A percentile compares a stretch with the other conserved stretches of the same genome.
Conservation (phyloP, 805 yeast species). For the Tetrapisispora taiwanensis region DNA sequence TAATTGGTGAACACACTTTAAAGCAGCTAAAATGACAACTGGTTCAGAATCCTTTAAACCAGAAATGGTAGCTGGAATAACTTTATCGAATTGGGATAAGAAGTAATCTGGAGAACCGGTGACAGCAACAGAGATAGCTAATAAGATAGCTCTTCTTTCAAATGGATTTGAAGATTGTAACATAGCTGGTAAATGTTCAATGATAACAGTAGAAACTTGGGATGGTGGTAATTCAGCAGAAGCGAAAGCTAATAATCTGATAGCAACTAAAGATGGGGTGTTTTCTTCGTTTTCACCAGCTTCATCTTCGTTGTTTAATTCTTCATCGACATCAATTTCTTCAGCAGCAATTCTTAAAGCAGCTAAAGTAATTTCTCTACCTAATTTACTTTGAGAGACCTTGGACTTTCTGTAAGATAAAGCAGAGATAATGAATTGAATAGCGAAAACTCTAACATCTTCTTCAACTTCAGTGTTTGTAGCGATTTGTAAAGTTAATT, state of each 20-base stretch:
- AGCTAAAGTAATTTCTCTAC: slow-evolving; percentile 64
- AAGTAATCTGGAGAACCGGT: slow-evolving; percentile 93
- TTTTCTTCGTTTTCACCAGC: slow-evolving; percentile 91
- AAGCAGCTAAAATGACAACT: slow-evolving; percentile 75
- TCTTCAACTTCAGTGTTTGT: slow-evolving; percentile 57
- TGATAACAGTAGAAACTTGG: slow-evolving; percentile 75
- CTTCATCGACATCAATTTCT: slow-evolving; percentile 68
- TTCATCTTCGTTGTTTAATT: slow-evolving; percentile 69
- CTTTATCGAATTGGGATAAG: slow-evolving; percentile 59
- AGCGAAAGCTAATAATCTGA: slow-evolving; percentile 68
- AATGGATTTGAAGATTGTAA: slow-evolving; percentile 54
- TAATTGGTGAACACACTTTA: slow-evolving; percentile 67
- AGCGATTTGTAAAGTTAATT: slow-evolving; percentile 68
- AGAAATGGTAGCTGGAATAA: slow-evolving; percentile 59
- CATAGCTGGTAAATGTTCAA: slow-evolving; percentile 51
- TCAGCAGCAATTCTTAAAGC: slow-evolving; percentile 74
- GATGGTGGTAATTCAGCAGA: slow-evolving; percentile 84
- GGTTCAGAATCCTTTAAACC: slow-evolving; percentile 72
- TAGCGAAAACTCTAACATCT: slow-evolving; percentile 72
- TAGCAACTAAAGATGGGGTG: slow-evolving; percentile 65
- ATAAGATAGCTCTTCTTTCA: slow-evolving; percentile 79
- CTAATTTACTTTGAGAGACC: slow-evolving; percentile 69
- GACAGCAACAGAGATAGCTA: slow-evolving; percentile 72
- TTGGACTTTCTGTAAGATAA: slow-evolving; percentile 74
- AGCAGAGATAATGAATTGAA: slow-evolving; percentile 73